Conservation (phyloP, 139 green algal species). For the Coccomyxa sp. region DNA sequence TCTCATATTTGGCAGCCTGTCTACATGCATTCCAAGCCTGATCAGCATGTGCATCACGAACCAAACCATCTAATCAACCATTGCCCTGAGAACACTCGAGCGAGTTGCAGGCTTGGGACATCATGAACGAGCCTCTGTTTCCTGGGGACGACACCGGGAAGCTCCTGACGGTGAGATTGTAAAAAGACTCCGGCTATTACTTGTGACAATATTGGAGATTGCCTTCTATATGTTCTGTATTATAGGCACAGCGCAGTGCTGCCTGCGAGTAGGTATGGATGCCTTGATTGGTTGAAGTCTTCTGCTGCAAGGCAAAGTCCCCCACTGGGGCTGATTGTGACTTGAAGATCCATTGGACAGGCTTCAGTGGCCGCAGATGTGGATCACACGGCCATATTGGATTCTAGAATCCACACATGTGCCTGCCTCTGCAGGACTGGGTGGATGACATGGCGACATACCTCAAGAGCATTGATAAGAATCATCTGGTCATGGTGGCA, state of each 20-base stretch:
- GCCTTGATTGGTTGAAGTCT: background rate
- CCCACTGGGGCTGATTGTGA: no score
- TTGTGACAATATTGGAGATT: background rate
- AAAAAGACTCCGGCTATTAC: background rate
- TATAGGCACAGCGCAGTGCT: background rate
- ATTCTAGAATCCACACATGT: background rate
- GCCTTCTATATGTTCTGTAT: background rate
- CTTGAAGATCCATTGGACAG: background rate
- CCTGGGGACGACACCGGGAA: background rate
- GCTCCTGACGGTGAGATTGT: background rate
- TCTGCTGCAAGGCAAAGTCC: no score
- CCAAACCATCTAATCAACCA: no score
- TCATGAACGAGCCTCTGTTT: conserved; percentile 24
- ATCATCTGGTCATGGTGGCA: conserved; percentile 53
- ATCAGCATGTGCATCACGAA: no score
- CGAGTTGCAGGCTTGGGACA: conserved; percentile 37
- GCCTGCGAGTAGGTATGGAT: no score
- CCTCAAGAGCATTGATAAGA: conserved; percentile 38
- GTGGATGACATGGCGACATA: conserved; percentile 33
- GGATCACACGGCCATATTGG: background rate
- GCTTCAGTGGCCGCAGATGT: background rate
- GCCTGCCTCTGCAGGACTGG: conserved; percentile 16
- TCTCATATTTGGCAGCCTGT: no score
- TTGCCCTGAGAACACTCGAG: no score
- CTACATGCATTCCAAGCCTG: no score